Evolutionary conservation across 352 stramenopile species (phyloP).

Genomic region (Thalassiosira livingstoniorum): DNA sequence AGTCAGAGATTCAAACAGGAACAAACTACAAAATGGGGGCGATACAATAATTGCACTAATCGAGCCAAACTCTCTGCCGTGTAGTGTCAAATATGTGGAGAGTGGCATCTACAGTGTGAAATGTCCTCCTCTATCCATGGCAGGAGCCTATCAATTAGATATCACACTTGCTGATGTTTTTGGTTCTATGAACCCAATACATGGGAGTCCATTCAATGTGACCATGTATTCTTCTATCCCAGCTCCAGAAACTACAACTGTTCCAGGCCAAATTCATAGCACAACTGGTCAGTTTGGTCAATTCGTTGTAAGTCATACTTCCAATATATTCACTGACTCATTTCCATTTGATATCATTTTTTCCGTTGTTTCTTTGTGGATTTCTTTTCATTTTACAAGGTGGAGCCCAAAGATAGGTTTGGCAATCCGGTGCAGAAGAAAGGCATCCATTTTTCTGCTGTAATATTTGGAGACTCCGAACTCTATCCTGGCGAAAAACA

Average conservation of each 20-base stretch:
- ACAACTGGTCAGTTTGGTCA: conserved; percentile 20
- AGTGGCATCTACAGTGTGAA: conserved; percentile 28
- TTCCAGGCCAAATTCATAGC: conserved; percentile 18
- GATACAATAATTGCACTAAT: conserved; percentile 40
- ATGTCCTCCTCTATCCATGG: conserved; percentile 9
- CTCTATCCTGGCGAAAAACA: conserved; percentile 8
- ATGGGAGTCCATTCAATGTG: conserved; percentile 38
- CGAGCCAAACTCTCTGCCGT: conserved; percentile 3
- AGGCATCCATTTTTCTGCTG: conserved; percentile 35
- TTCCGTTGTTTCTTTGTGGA: no score
- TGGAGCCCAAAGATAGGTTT: conserved; percentile 38
- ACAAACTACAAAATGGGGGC: conserved; percentile 25
- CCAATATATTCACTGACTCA: neutral
- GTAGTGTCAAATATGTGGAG: conserved; percentile 16
- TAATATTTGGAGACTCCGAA: conserved; percentile 24
- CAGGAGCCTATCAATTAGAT: conserved; percentile 24
- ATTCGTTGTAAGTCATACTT: conserved; percentile 35
- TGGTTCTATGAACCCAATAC: conserved; percentile 12
- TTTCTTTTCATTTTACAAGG: conserved; percentile 1
- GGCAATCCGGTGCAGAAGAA: conserved; percentile 26
- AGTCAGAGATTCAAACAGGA: conserved; percentile 31
- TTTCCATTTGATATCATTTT: neutral
- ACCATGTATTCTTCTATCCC: conserved; percentile 25
- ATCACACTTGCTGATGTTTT: conserved; percentile 7
- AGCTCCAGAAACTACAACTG: conserved; percentile 31